Percentiles rank a stretch among this genome's conserved stretches.
phyloP scores from a whole-genome alignment of 2,329 filamentous ascomycete species.

The Stagonosporopsis cucurbitacearum region DNA sequence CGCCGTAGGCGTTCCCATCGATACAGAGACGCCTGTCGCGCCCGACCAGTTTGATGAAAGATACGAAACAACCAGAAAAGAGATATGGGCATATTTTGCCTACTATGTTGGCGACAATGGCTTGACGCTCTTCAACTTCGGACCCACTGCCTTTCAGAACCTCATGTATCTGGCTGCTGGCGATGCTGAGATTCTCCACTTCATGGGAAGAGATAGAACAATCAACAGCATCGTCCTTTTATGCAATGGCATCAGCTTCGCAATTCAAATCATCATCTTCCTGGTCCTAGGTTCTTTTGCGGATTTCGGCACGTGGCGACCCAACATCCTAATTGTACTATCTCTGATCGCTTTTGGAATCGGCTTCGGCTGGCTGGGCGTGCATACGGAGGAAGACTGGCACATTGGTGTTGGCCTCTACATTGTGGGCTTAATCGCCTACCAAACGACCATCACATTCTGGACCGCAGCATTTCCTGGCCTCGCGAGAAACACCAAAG shows the following conservation, averaged over 20 bases:
- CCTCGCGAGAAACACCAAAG: conserved; percentile 61
- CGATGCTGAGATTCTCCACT: conserved; percentile 59
- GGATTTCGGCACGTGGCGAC: conserved; percentile 68
- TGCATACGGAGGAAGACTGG: conserved; percentile 67
- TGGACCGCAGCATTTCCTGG: conserved; percentile 70
- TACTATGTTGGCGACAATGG: conserved; percentile 74
- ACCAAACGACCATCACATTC: conserved; percentile 71
- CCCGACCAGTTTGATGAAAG: conserved; percentile 63
- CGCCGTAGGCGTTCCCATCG: conserved; percentile 27
- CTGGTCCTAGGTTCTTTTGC: conserved; percentile 61
- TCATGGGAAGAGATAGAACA: conserved; percentile 58
- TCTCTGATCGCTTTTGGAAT: conserved; percentile 58
- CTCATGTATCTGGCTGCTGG: conserved; percentile 67
- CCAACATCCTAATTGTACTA: conserved; percentile 66
- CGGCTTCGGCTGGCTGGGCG: conserved; percentile 72
- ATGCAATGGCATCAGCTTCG: conserved; percentile 71
- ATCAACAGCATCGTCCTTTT: conserved; percentile 61
- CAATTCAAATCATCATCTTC: conserved; percentile 67
- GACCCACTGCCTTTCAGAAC: conserved; percentile 61
- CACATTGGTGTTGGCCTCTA: conserved; percentile 66
- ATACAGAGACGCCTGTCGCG: conserved; percentile 53
- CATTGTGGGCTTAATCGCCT: conserved; percentile 70
- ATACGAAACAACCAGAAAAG: conserved; percentile 59
- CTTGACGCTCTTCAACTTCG: conserved; percentile 63
- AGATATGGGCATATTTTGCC: conserved; percentile 65